A percentile compares a stretch with the other conserved stretches of the same genome.
Evolutionary conservation across 2,329 filamentous ascomycete genomes (phyloP).

Genomic region (Beauveria sp.): DNA sequence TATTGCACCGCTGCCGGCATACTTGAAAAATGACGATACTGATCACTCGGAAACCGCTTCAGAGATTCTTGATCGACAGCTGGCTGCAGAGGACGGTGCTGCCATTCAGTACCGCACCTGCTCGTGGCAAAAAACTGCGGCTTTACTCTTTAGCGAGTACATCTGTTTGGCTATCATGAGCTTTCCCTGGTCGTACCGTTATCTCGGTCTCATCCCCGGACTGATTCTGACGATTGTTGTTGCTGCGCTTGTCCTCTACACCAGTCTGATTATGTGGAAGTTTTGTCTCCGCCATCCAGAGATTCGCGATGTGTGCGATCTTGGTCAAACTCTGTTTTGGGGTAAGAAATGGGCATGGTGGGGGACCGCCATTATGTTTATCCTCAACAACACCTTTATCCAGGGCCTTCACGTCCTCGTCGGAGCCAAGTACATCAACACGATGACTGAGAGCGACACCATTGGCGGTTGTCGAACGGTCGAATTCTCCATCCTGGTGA

Average conservation of each 20-base stretch:
- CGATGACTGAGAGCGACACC: conserved; percentile 64
- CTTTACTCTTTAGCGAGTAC: conserved; percentile 87
- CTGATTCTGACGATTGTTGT: conserved; percentile 76
- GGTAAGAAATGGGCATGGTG: conserved; percentile 58
- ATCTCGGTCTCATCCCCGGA: conserved; percentile 77
- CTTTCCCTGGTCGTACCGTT: conserved; percentile 86
- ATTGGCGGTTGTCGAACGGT: conserved; percentile 65
- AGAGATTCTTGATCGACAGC: conserved; percentile 54
- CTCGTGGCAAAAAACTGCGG: conserved; percentile 92
- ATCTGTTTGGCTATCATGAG: conserved; percentile 92
- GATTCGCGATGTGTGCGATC: conserved; percentile 86
- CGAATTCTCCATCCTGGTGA: conserved; percentile 66
- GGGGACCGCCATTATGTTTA: conserved; percentile 73
- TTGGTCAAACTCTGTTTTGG: conserved; percentile 94
- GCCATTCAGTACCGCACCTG: conserved; percentile 89
- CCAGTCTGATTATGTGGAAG: conserved; percentile 57
- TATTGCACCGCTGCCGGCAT: conserved; percentile 39
- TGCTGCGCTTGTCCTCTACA: conserved; percentile 75
- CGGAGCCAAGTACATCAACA: conserved; percentile 83
- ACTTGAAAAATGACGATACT: conserved; percentile 32
- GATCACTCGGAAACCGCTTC: conserved; percentile 39
- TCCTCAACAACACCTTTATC: conserved; percentile 91
- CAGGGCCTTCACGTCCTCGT: conserved; percentile 76
- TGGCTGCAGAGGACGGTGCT: conserved; percentile 67
- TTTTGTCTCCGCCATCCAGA: conserved; percentile 89